Evolutionary conservation across 805 yeast species (phyloP).

Genomic region (Starmerella bombi): DNA sequence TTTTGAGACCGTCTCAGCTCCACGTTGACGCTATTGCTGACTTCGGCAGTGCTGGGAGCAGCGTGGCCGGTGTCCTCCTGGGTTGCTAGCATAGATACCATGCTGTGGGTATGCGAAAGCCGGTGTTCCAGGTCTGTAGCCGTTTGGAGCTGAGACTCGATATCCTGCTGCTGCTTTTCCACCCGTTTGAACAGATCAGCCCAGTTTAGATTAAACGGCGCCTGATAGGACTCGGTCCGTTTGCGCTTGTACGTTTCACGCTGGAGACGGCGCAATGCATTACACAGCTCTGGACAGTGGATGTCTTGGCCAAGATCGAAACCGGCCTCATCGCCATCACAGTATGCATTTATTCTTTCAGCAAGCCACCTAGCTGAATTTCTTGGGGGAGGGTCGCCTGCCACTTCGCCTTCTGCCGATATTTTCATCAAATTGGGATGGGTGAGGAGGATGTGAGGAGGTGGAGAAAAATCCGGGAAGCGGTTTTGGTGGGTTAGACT

Average conservation of each 20-base stretch:
- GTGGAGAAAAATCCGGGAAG: no score
- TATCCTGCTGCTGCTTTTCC: conserved; percentile 28
- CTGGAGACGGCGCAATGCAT: conserved; percentile 21
- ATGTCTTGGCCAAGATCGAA: conserved; percentile 19
- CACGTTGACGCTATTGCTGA: conserved; percentile 25
- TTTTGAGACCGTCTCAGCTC: conserved; percentile 32
- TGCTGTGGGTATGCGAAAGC: conserved; percentile 26
- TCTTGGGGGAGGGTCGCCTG: no score
- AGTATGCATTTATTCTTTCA: conserved; percentile 18
- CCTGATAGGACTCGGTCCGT: background rate
- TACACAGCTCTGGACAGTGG: conserved; percentile 13
- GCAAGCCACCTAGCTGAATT: conserved; percentile 11
- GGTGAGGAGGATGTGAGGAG: no score
- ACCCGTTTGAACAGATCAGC: conserved; percentile 25
- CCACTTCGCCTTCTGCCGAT: no score
- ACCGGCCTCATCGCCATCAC: conserved; percentile 15
- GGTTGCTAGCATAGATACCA: conserved; percentile 26
- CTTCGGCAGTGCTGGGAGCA: conserved; percentile 6
- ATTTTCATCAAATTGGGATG: no score
- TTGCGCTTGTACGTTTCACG: conserved; percentile 1
- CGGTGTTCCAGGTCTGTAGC: conserved; percentile 26
- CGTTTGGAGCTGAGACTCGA: conserved; percentile 26
- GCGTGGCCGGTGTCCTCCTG: conserved; percentile 6
- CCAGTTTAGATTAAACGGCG: conserved; percentile 15
- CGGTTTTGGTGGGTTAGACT: no score